Percentiles rank a stretch among this genome's conserved stretches.
These are phyloP conservation scores for Cystofilobasidium ferigula DNA, from an alignment of 768 basidiomycete species.

Conservation along the genomic window DNA sequence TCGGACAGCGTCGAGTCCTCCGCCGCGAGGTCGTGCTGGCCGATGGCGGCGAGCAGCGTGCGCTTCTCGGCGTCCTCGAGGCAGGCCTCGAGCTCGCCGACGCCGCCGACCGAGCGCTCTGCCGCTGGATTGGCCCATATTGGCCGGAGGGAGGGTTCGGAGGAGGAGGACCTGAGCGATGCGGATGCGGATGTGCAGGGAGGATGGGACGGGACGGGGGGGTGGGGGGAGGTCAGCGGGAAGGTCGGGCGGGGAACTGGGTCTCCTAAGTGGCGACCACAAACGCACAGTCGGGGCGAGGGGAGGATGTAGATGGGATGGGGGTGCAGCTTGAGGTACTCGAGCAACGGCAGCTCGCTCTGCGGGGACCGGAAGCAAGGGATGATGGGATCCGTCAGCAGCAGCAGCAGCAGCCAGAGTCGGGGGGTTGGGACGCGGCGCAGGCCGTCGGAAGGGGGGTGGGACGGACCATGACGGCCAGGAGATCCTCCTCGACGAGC, in stretches of 20 bases:
- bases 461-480: too few relatives aligned
- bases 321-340: not conserved
- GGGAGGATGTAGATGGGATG: not conserved
- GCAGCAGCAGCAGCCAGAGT: too few relatives aligned
- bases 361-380: too few relatives aligned
- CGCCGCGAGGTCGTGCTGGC: not conserved
- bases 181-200: not conserved
- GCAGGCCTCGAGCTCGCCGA: not conserved
- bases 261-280: too few relatives aligned
- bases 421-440: too few relatives aligned
- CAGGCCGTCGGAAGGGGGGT: too few relatives aligned
- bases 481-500: too few relatives aligned
- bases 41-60: slow-evolving; percentile 3
- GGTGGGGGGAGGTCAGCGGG: too few relatives aligned
- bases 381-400: too few relatives aligned
- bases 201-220: too few relatives aligned
- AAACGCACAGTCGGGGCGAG: not conserved
- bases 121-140: not conserved
- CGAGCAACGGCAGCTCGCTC: not conserved
- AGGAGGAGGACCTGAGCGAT: not conserved
- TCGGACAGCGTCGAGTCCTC: not conserved
- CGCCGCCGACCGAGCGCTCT: not conserved
- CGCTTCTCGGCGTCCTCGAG: not conserved
- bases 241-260: not conserved
- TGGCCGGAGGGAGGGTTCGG: not conserved